These are phyloP conservation scores for Trametes coccinea DNA, from an alignment of 768 basidiomycete species.

Conservation along the genomic window DNA sequence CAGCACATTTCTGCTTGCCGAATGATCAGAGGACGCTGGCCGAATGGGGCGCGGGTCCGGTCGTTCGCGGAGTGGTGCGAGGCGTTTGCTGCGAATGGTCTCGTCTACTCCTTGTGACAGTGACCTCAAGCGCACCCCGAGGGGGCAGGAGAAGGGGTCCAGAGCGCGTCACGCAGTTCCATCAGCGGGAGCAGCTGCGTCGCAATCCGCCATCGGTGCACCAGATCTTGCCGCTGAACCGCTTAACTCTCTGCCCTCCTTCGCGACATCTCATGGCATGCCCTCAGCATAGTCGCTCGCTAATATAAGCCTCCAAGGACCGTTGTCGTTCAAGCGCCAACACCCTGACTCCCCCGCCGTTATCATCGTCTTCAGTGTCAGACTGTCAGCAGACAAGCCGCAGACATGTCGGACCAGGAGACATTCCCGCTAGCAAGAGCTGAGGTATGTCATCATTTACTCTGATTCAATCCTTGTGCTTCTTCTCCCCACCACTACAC, in stretches of 20 bases:
- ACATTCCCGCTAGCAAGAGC: slow-evolving; percentile 12
- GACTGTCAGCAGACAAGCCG: background rate
- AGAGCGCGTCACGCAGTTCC: background rate
- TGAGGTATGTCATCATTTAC: slow-evolving; percentile 1
- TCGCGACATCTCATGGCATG: background rate
- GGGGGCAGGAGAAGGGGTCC: no score
- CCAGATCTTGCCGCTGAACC: slow-evolving; percentile 2
- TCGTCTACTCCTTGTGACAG: no score
- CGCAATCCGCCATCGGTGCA: background rate
- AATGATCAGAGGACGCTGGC: no score
- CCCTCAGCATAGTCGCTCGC: background rate
- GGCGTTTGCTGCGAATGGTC: no score
- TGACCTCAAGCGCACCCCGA: no score
- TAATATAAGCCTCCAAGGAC: background rate
- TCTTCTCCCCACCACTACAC: background rate
- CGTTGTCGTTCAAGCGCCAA: slow-evolving; percentile 1
- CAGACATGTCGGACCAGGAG: slow-evolving; percentile 17
- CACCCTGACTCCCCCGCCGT: background rate
- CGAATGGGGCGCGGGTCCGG: no score
- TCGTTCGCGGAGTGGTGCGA: no score
- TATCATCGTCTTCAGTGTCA: background rate
- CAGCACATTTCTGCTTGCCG: no score
- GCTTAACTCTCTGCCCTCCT: background rate
- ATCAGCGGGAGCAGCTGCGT: background rate
- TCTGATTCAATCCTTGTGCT: background rate